Evolutionary conservation across 192 early-diverging fungal species (phyloP).

Genomic region (Spinellus fusiger): DNA sequence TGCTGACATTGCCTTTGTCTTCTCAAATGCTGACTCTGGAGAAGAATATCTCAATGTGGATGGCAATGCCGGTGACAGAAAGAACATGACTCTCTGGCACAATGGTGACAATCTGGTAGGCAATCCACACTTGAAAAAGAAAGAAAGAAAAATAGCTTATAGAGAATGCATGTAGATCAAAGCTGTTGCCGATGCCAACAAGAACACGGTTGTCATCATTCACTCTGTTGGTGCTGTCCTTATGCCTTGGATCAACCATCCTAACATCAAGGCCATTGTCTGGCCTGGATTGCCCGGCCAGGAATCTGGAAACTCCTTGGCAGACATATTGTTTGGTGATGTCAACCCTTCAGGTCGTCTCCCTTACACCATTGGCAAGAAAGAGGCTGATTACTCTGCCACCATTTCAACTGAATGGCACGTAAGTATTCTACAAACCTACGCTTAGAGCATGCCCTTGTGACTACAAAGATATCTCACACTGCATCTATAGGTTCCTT

Average conservation of each 20-base stretch:
- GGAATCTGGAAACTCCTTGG: slow-evolving; percentile 61
- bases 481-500: slow-evolving; percentile 37
- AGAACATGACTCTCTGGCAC: slow-evolving; percentile 50
- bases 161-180: slow-evolving; percentile 22
- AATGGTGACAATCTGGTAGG: slow-evolving; percentile 48
- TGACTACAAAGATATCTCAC: background rate
- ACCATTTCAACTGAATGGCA: background rate
- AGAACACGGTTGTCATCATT: slow-evolving; percentile 54
- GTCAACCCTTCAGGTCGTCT: slow-evolving; percentile 57
- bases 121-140: background rate
- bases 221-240: slow-evolving; percentile 50
- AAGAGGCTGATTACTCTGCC: slow-evolving; percentile 39
- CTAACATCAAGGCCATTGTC: slow-evolving; percentile 54
- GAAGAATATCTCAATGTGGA: slow-evolving; percentile 36
- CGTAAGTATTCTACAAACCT: background rate
- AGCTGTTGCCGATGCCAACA: slow-evolving; percentile 42
- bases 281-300: slow-evolving; percentile 56
- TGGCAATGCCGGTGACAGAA: slow-evolving; percentile 53
- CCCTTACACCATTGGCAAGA: slow-evolving; percentile 54
- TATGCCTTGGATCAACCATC: slow-evolving; percentile 55
- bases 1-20: slow-evolving; percentile 43
- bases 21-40: slow-evolving; percentile 22
- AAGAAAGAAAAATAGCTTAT: background rate
- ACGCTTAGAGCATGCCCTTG: background rate
- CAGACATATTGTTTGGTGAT: slow-evolving; percentile 61